Evolutionary conservation across 78 protist genomes (phyloP).

Genomic region (Chrysochromulina parva): DNA sequence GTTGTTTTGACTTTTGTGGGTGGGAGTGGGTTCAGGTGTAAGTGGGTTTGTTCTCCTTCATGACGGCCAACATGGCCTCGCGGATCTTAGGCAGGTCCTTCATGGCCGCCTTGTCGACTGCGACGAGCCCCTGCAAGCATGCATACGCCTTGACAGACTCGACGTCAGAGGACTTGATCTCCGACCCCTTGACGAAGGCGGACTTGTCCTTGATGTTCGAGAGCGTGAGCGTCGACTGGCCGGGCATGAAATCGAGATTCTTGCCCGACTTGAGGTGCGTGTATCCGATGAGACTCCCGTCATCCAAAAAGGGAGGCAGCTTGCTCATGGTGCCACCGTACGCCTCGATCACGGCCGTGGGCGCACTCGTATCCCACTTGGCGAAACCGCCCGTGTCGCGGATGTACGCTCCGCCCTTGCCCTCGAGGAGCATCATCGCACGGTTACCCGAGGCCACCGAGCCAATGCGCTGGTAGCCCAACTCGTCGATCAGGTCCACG

Average conservation of each 20-base stretch:
- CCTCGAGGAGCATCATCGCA: conserved; percentile 48
- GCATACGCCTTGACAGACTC: not conserved
- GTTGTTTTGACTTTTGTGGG: too few species aligned
- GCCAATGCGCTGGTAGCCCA: too few species aligned
- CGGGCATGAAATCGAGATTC: not conserved
- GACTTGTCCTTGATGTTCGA: not conserved
- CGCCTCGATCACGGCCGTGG: conserved; percentile 49
- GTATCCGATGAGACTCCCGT: not conserved
- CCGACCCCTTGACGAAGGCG: too few species aligned
- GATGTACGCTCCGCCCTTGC: conserved; percentile 15
- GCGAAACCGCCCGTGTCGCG: conserved; percentile 35
- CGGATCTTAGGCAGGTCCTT: too few species aligned
- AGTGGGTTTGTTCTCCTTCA: too few species aligned
- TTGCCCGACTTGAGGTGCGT: not conserved
- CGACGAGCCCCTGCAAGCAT: not conserved
- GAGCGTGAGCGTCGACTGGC: not conserved
- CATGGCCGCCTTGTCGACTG: not conserved
- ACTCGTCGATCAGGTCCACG: too few species aligned
- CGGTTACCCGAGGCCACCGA: conserved; percentile 53
- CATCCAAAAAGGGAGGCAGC: not conserved
- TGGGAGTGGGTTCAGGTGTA: too few species aligned
- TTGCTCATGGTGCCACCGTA: conserved; percentile 13
- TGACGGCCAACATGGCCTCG: too few species aligned
- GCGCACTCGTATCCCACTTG: conserved; percentile 59
- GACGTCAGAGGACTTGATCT: not conserved